phyloP scores from a whole-genome alignment of 2,329 filamentous ascomycete genomes.

The Lachnum nothofagi region DNA sequence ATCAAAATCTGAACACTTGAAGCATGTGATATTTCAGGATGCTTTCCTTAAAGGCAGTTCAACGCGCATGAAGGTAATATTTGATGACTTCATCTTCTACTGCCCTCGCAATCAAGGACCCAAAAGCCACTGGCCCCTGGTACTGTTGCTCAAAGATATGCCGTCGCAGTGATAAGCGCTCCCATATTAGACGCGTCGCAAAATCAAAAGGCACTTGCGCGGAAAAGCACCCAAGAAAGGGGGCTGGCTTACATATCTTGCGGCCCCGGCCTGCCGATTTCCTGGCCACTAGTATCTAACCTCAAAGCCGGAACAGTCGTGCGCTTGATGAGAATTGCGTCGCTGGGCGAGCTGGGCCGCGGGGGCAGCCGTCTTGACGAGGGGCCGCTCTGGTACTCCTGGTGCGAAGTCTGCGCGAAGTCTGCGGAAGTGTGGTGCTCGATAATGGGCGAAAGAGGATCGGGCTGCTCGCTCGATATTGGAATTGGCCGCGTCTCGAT shows the following conservation, averaged over 20 bases:
- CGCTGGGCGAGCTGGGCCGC: slow-evolving; percentile 31
- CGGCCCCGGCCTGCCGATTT: slow-evolving; percentile 10
- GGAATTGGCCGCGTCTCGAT: background rate
- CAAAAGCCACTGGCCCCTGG: too few relatives aligned
- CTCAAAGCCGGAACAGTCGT: slow-evolving; percentile 21
- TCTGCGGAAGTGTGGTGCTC: slow-evolving; percentile 18
- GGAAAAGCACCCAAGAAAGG: background rate
- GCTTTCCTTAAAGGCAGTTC: too few relatives aligned
- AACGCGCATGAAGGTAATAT: too few relatives aligned
- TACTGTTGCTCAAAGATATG: too few relatives aligned
- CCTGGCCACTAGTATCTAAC: slow-evolving; percentile 20
- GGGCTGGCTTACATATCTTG: slow-evolving; percentile 23
- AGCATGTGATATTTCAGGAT: too few relatives aligned
- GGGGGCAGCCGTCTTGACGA: background rate
- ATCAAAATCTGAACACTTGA: too few relatives aligned
- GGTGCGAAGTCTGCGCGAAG: background rate
- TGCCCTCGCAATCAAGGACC: too few relatives aligned
- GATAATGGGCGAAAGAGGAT: slow-evolving; percentile 24
- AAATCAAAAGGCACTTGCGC: background rate
- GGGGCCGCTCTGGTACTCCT: background rate
- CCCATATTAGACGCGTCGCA: background rate
- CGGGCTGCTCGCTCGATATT: slow-evolving; percentile 15
- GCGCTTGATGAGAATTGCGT: slow-evolving; percentile 32
- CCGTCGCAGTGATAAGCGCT: too few relatives aligned
- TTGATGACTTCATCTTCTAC: too few relatives aligned